phyloP scores from a whole-genome alignment of 2,329 filamentous ascomycete genomes.

The Lasiodiplodia gonubiensis region DNA sequence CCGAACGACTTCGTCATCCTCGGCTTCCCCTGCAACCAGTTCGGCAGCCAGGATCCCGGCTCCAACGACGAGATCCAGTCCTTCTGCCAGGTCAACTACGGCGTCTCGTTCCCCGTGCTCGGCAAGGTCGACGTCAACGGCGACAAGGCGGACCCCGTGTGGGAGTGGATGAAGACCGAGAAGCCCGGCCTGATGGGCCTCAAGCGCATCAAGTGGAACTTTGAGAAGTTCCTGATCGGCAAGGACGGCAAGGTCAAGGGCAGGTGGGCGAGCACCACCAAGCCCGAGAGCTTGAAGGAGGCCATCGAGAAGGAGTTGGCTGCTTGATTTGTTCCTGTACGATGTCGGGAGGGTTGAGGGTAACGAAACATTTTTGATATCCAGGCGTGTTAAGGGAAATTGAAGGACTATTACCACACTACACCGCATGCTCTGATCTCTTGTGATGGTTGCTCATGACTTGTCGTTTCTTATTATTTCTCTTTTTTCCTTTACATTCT shows the following conservation, averaged over 20 bases:
- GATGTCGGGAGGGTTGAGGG: neutral
- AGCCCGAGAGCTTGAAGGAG: constrained; percentile 80
- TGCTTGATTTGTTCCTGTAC: neutral
- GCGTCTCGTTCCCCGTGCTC: constrained; percentile 88
- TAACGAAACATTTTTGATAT: constrained; percentile 9
- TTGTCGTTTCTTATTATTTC: neutral
- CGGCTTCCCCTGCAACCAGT: constrained; percentile 99
- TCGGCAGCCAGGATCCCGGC: constrained; percentile 87
- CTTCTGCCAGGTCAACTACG: constrained; percentile 91
- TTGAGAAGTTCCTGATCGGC: constrained; percentile 95
- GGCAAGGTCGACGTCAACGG: constrained; percentile 96
- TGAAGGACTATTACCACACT: neutral
- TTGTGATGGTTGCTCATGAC: neutral
- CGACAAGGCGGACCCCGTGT: constrained; percentile 77
- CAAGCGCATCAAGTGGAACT: constrained; percentile 98
- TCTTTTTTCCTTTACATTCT: neutral
- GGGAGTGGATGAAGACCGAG: constrained; percentile 72
- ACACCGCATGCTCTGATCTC: neutral
- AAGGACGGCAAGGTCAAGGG: constrained; percentile 84
- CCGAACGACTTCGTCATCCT: constrained; percentile 81
- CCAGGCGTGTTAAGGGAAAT: constrained; percentile 8
- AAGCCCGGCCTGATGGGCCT: constrained; percentile 85
- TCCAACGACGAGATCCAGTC: constrained; percentile 66
- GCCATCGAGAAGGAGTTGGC: constrained; percentile 74
- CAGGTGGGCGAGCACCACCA: constrained; percentile 86